Percentiles rank a stretch among this genome's conserved stretches.
These are phyloP conservation scores for Triticum dicoccoides DNA, from an alignment of 176 grass and related monocot species.

Conservation along the genomic window DNA sequence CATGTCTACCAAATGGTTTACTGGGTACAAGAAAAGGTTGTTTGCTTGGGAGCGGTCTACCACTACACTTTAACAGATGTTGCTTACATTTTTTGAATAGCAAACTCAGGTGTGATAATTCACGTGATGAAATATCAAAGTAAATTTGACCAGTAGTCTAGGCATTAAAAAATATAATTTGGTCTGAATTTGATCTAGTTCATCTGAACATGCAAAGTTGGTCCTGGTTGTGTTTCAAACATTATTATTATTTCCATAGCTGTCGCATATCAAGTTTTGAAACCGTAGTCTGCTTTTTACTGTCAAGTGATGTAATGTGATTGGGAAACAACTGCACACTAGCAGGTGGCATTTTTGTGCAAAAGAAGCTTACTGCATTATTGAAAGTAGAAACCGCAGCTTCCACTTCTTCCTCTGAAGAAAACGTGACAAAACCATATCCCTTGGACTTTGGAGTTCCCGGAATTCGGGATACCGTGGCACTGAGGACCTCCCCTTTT, in stretches of 20 bases:
- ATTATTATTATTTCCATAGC: background rate
- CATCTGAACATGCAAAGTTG: background rate
- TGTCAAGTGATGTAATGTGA: background rate
- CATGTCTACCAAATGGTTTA: background rate
- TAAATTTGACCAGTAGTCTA: background rate
- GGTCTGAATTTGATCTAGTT: conserved; percentile 7
- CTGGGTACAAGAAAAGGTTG: background rate
- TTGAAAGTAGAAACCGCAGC: conserved; percentile 85
- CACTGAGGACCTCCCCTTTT: conserved; percentile 84
- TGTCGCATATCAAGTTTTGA: background rate
- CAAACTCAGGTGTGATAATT: background rate
- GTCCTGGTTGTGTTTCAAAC: conserved; percentile 5
- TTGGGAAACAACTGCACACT: background rate
- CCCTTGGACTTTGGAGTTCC: conserved; percentile 92
- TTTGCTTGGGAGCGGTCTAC: background rate
- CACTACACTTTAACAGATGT: background rate
- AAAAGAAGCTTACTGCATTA: conserved; percentile 55
- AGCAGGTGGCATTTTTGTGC: background rate
- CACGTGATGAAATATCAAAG: background rate
- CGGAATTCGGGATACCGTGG: conserved; percentile 64
- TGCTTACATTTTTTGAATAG: background rate
- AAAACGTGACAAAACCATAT: conserved; percentile 86
- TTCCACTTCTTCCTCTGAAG: conserved; percentile 82
- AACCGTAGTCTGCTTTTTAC: background rate
- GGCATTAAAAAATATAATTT: background rate